phyloP scores from a whole-genome alignment of 345 rosid species.

The Reutealis trisperma region DNA sequence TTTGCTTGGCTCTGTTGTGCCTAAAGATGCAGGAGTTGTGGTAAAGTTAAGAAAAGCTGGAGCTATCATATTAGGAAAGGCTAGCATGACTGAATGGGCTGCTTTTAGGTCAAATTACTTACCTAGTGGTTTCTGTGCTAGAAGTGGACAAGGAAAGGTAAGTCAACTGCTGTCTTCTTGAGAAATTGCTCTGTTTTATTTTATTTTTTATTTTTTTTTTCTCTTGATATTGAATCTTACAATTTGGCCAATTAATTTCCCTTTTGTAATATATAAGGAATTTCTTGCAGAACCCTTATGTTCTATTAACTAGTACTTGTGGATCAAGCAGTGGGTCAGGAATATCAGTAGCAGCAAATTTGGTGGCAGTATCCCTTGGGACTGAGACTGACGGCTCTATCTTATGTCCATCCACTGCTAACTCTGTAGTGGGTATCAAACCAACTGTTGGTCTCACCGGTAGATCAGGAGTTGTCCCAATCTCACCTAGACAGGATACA shows the following conservation, averaged over 20 bases:
- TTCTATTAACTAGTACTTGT: conserved; percentile 47
- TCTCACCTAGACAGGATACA: conserved; percentile 63
- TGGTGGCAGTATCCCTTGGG: conserved; percentile 60
- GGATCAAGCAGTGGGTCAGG: conserved; percentile 82
- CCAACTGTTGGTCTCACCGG: conserved; percentile 76
- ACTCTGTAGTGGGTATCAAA: conserved; percentile 72
- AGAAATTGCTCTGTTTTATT: conserved; percentile 11
- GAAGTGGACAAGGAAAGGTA: conserved; percentile 59
- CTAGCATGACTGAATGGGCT: conserved; percentile 66
- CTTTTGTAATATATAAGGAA: no score
- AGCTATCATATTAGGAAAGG: conserved; percentile 56
- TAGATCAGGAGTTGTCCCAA: conserved; percentile 62
- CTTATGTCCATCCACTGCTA: conserved; percentile 52
- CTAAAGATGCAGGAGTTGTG: conserved; percentile 52
- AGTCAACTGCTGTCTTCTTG: neutral
- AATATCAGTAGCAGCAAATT: conserved; percentile 67
- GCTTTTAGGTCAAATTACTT: conserved; percentile 17
- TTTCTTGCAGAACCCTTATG: conserved; percentile 4
- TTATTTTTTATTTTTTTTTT: no score
- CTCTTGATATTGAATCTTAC: no score
- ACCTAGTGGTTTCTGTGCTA: conserved; percentile 48
- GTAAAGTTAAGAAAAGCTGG: conserved; percentile 49
- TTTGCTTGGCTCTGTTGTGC: conserved; percentile 42
- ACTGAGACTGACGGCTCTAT: conserved; percentile 79
- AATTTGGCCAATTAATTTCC: no score